Evolutionary conservation across 306 rosid species (phyloP).

Genomic region (Spatholobus suberectus): DNA sequence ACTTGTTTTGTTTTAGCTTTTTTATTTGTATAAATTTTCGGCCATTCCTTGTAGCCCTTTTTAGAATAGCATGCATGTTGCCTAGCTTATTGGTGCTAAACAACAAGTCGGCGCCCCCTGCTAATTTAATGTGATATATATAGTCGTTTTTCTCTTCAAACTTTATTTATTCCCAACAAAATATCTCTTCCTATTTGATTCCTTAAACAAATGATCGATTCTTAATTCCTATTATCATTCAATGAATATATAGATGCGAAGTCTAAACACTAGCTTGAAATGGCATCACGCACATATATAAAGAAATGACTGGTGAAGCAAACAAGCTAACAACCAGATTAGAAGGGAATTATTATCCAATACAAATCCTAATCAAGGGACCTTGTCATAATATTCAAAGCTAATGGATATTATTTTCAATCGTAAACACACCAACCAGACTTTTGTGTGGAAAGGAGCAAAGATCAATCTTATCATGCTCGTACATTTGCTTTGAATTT

Average conservation of each 20-base stretch:
- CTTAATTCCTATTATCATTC: constrained; percentile 1
- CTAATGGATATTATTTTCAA: constrained; percentile 21
- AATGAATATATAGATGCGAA: background rate
- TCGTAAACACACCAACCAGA: background rate
- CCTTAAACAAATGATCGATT: background rate
- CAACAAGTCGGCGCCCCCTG: background rate
- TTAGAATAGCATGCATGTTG: background rate
- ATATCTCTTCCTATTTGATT: constrained; percentile 1
- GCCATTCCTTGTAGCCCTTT: background rate
- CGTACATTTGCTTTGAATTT: constrained; percentile 1
- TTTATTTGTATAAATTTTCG: background rate
- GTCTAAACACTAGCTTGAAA: constrained; percentile 12
- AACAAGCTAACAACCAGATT: constrained; percentile 55
- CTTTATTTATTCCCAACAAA: constrained; percentile 11
- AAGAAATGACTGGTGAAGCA: constrained; percentile 29
- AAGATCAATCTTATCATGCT: constrained; percentile 26
- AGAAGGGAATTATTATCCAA: constrained; percentile 41
- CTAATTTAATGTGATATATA: background rate
- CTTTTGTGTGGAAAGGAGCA: background rate
- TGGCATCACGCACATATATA: background rate
- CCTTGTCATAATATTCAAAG: constrained; percentile 32
- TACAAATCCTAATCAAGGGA: constrained; percentile 35
- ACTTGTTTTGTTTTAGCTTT: background rate
- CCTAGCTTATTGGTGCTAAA: background rate
- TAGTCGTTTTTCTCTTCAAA: background rate